Evolutionary conservation across 1,139 yeast genomes (phyloP).

Genomic region (Lodderomyces pseudojiufengensis): DNA sequence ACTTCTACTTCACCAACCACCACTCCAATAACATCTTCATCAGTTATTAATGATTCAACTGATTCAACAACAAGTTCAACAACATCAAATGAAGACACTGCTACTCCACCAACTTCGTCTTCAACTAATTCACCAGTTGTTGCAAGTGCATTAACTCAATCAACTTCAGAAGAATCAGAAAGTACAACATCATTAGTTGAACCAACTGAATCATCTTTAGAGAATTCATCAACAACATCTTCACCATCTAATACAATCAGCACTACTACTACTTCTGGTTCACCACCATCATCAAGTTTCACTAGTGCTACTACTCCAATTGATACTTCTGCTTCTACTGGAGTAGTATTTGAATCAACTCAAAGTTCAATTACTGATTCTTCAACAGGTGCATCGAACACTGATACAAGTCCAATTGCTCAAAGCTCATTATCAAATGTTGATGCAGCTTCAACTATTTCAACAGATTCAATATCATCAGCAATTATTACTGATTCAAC

Average conservation of each 20-base stretch:
- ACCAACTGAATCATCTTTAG: conserved; percentile 6
- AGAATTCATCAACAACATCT: not conserved
- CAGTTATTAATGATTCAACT: not conserved
- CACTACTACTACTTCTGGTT: not conserved
- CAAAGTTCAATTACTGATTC: conserved; percentile 4
- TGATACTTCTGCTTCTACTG: conserved; percentile 4
- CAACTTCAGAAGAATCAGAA: conserved; percentile 1
- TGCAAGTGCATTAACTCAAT: not conserved
- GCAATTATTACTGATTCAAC: not conserved
- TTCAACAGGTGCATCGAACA: conserved; percentile 2
- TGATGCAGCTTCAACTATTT: not conserved
- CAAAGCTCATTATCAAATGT: not conserved
- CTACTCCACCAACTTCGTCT: conserved; percentile 1
- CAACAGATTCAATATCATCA: not conserved
- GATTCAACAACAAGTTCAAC: conserved; percentile 1
- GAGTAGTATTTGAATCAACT: conserved; percentile 2
- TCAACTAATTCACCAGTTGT: not conserved
- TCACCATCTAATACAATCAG: not conserved
- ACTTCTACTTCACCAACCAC: not conserved
- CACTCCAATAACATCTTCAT: conserved; percentile 1
- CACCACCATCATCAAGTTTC: conserved; percentile 1
- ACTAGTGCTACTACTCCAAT: not conserved
- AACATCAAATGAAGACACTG: not conserved
- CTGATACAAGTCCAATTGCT: conserved; percentile 1
- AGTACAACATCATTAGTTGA: conserved; percentile 6